A percentile compares a stretch with the other conserved stretches of the same genome.
phyloP scores from a whole-genome alignment of 2,329 filamentous ascomycete species.

The Xylaria digitata region DNA sequence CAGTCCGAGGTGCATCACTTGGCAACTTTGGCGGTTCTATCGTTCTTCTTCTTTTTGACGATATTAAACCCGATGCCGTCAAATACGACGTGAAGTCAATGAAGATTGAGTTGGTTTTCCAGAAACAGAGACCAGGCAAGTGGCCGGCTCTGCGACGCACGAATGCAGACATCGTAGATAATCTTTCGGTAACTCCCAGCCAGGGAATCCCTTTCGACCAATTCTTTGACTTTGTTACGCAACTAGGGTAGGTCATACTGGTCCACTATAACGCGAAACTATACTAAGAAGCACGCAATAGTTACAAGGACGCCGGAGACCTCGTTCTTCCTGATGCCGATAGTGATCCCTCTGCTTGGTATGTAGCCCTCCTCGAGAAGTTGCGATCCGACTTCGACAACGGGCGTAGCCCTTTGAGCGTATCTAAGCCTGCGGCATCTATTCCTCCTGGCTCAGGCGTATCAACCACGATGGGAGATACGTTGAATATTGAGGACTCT shows the following conservation, averaged over 20 bases:
- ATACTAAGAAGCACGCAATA: constrained; percentile 35
- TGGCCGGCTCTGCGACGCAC: constrained; percentile 66
- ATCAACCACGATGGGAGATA: constrained; percentile 20
- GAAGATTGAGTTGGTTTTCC: constrained; percentile 82
- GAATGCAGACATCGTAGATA: constrained; percentile 56
- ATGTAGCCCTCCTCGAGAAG: constrained; percentile 39
- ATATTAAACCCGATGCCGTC: constrained; percentile 71
- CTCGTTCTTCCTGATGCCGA: constrained; percentile 40
- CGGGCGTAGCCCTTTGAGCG: constrained; percentile 15
- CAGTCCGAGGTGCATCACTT: constrained; percentile 58
- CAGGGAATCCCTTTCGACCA: constrained; percentile 34
- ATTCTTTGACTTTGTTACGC: constrained; percentile 40
- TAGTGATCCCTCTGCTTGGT: constrained; percentile 42
- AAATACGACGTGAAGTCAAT: constrained; percentile 75
- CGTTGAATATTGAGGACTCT: constrained; percentile 24
- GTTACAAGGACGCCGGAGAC: constrained; percentile 39
- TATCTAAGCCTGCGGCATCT: constrained; percentile 6
- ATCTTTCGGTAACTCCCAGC: constrained; percentile 38
- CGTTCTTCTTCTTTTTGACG: constrained; percentile 71
- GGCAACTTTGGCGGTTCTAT: constrained; percentile 61
- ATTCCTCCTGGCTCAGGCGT: constrained; percentile 26
- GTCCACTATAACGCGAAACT: neutral
- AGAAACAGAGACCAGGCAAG: constrained; percentile 75
- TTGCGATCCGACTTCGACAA: constrained; percentile 44
- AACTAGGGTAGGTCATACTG: constrained; percentile 41